Base-by-base conservation (phyloP, 108 stramenopile genomes). In the Pseudonitzschia delicatissima region DNA sequence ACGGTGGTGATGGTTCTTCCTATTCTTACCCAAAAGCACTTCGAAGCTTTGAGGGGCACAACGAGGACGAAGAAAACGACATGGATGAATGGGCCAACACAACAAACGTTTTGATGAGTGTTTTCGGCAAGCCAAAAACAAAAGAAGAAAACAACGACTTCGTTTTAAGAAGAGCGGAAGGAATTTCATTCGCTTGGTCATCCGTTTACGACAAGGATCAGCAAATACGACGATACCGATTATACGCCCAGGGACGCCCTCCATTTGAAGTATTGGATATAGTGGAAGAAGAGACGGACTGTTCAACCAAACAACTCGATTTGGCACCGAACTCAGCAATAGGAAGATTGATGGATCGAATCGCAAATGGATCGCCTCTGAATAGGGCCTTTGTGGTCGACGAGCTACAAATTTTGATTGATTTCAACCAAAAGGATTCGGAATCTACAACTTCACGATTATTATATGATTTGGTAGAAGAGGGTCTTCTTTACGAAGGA, bases 151-250 rank as follows among this genome's bases (percentile, higher is more conserved):
- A 49, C n/a, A 37, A 35, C 29, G 77, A 78, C 6, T 9, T 69
- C 21, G 77, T 79, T 2, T 65, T 94, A 60, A 72, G 73, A 67
- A 86, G 85, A 26, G 87, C 85, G 4, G 88, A 88, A 69, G 93
- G 93, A 7, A 64, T 94, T 21, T 57, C 79, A 0, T 87, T 86
- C 68, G 88, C 87, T 7, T 85, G 86, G 71, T 90, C 88, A 5
- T 50, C 6, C 40, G 23, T 80, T 27, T 53, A 65, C 20, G 37
- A 67, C 29, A 44, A 66, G 29, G 48, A 34, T 53, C 34, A 32
- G 20, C 8, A 4, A 15, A 4, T 18, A 9, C 31, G 33, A 67
- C 55, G 20, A 48, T 50, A 64, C n/a, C 28, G 45, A 26, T 11
- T 64, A 4, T 64, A 50, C 29, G 48, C 48, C 20, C 64, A 50